A percentile compares a stretch with the other conserved stretches of the same genome.
Evolutionary conservation across 257 asterid genomes (phyloP).

Genomic region (Prunella vulgaris): DNA sequence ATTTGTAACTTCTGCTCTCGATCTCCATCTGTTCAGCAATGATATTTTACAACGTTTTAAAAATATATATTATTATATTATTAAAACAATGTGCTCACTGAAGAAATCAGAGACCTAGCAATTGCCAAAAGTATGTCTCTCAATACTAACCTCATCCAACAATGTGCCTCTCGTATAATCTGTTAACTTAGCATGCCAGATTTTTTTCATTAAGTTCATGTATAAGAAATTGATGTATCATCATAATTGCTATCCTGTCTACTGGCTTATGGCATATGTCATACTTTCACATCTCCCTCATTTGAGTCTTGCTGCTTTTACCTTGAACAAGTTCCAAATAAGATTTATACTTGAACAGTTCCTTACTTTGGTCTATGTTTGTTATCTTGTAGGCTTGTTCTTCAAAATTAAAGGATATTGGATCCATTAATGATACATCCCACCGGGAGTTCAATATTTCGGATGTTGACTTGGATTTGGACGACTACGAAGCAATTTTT

Average conservation of each 20-base stretch:
- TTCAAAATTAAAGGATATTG: slow-evolving; percentile 20
- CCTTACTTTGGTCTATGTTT: neutral
- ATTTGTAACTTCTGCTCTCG: neutral
- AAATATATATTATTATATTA: neutral
- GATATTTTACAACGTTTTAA: neutral
- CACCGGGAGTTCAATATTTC: slow-evolving; percentile 32
- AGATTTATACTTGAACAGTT: neutral
- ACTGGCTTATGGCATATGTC: slow-evolving; percentile 12
- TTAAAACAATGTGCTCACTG: neutral
- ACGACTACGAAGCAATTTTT: slow-evolving; percentile 32
- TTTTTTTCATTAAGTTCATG: neutral
- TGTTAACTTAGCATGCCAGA: neutral
- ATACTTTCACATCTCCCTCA: slow-evolving; percentile 5
- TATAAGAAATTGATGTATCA: slow-evolving; percentile 1
- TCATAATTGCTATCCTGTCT: slow-evolving; percentile 1
- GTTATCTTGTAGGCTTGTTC: slow-evolving; percentile 33
- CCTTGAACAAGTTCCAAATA: neutral
- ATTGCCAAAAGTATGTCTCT: neutral
- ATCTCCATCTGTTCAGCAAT: neutral
- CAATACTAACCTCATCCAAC: neutral
- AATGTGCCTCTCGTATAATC: neutral
- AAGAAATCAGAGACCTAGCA: slow-evolving; percentile 2
- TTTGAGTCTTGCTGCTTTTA: neutral
- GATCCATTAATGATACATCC: slow-evolving; percentile 23
- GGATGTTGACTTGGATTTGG: slow-evolving; percentile 43